Evolutionary conservation across 805 yeast species (phyloP).

Genomic region (Sungouiozyma intestinalis): DNA sequence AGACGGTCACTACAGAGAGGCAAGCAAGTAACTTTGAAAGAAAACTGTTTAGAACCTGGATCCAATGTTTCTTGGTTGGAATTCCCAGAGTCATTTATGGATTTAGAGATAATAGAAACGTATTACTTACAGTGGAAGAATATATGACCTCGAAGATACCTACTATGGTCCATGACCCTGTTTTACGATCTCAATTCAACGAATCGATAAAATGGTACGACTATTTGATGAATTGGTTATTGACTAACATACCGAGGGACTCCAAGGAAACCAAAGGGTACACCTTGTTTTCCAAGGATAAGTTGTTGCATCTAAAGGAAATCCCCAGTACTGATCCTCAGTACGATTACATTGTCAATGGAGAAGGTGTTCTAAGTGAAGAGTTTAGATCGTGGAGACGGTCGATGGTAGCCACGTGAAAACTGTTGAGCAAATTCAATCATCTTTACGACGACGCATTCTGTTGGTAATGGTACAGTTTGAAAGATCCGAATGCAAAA

Average conservation of each 20-base stretch:
- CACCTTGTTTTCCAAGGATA: background rate
- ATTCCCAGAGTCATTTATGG: conserved; percentile 73
- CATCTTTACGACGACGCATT: background rate
- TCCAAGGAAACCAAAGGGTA: background rate
- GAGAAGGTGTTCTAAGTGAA: conserved; percentile 1
- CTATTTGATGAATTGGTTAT: conserved; percentile 3
- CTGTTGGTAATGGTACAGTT: conserved; percentile 16
- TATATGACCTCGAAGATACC: conserved; percentile 74
- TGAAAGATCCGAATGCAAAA: conserved; percentile 37
- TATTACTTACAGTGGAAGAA: conserved; percentile 59
- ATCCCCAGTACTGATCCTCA: background rate
- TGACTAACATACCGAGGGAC: conserved; percentile 1
- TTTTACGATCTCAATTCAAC: conserved; percentile 50
- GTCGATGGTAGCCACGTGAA: background rate
- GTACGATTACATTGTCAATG: background rate
- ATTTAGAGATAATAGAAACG: conserved; percentile 63
- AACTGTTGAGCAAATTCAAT: background rate
- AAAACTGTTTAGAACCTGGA: conserved; percentile 80
- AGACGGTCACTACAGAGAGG: conserved; percentile 41
- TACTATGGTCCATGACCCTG: conserved; percentile 35
- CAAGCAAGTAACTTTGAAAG: conserved; percentile 59
- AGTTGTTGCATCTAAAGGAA: background rate
- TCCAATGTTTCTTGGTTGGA: conserved; percentile 86
- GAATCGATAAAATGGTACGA: conserved; percentile 80
- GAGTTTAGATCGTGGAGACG: conserved; percentile 4